These are phyloP conservation scores for Quambalaria eucalypti DNA, from an alignment of 1,284 basidiomycete species.

Conservation along the genomic window DNA sequence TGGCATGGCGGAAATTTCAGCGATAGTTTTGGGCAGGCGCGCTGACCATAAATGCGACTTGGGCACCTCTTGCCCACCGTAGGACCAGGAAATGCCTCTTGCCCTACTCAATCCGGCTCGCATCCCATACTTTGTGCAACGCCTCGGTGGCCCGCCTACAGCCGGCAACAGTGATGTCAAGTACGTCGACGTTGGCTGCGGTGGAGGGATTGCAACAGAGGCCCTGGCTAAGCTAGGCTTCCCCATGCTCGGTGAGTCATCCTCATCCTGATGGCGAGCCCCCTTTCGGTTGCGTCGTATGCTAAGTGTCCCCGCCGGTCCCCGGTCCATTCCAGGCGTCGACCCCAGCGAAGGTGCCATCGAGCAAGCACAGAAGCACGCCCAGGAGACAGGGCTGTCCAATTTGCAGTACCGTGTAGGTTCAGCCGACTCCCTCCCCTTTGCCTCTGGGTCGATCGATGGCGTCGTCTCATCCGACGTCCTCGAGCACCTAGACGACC, in stretches of 20 bases:
- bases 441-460: constrained; percentile 6
- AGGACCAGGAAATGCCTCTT: constrained; percentile 2
- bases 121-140: constrained; percentile 17
- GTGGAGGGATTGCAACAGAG: constrained; percentile 20
- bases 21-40: too few relatives aligned
- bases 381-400: constrained; percentile 11
- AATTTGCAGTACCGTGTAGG: neutral
- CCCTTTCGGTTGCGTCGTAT: too few relatives aligned
- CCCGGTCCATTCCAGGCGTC: too few relatives aligned
- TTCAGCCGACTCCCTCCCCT: constrained; percentile 9
- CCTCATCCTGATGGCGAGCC: too few relatives aligned
- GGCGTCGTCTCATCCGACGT: constrained; percentile 25
- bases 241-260: too few relatives aligned
- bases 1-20: too few relatives aligned
- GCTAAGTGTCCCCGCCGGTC: too few relatives aligned
- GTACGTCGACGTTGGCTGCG: constrained; percentile 22
- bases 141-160: too few relatives aligned
- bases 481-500: constrained; percentile 22
- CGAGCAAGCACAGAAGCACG: constrained; percentile 2
- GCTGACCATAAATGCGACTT: too few relatives aligned
- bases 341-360: neutral
- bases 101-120: constrained; percentile 17
- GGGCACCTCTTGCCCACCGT: too few relatives aligned
- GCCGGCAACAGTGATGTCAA: constrained; percentile 1
- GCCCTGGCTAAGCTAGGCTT: constrained; percentile 7